Conservation (phyloP, 257 asterid genomes). For the Rauvolfia tetraphylla region DNA sequence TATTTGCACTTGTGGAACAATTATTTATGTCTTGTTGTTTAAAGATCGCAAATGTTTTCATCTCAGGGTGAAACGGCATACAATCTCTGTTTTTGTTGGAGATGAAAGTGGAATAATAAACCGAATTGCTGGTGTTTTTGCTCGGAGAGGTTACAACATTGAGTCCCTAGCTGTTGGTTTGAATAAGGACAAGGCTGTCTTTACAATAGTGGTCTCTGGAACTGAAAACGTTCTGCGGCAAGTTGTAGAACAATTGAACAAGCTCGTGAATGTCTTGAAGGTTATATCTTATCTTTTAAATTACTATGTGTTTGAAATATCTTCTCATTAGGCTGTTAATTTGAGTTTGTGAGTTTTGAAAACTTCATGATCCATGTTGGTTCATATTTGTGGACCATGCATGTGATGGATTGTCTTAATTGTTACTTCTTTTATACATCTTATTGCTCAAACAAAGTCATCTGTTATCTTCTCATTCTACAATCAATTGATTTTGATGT, state of each 20-base stretch:
- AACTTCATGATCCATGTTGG: not conserved
- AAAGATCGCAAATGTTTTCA: conserved; percentile 17
- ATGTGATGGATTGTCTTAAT: not conserved
- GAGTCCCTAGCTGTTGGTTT: conserved; percentile 93
- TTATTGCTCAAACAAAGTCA: not conserved
- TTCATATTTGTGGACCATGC: not conserved
- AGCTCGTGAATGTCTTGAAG: conserved; percentile 78
- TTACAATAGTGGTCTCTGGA: conserved; percentile 84
- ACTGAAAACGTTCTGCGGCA: conserved; percentile 63
- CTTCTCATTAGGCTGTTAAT: not conserved
- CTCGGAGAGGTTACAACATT: conserved; percentile 82
- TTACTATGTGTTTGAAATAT: conserved; percentile 2
- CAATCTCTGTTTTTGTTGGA: conserved; percentile 84
- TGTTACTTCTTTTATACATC: not conserved
- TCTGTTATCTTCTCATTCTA: conserved; percentile 13
- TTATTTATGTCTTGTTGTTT: not conserved
- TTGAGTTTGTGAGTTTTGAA: not conserved
- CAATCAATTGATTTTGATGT: not conserved
- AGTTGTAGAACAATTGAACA: conserved; percentile 79
- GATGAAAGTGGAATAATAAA: conserved; percentile 90
- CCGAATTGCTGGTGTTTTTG: conserved; percentile 87
- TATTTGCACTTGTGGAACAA: not conserved
- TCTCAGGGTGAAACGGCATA: conserved; percentile 60
- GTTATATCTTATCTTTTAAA: conserved; percentile 23
- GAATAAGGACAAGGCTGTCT: conserved; percentile 80